Conservation (phyloP, 306 rosid species). For the Benincasa hispida region DNA sequence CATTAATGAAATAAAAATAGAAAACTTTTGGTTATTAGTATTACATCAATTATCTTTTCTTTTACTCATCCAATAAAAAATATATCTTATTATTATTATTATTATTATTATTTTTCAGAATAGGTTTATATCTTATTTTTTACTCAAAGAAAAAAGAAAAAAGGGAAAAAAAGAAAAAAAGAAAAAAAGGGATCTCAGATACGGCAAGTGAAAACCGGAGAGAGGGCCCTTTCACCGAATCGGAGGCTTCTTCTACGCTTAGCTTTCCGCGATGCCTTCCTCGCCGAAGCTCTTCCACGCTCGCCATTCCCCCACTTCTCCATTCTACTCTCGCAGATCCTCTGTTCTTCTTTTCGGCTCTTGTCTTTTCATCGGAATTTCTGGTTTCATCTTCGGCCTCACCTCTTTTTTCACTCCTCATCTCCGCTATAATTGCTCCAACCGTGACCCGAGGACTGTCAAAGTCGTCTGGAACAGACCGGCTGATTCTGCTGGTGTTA, state of each 20-base stretch:
- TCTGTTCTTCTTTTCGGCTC: constrained; percentile 19
- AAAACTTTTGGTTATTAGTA: too few relatives aligned
- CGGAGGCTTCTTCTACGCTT: neutral
- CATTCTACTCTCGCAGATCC: constrained; percentile 36
- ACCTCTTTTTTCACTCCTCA: constrained; percentile 20
- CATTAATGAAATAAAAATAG: neutral
- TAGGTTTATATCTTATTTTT: neutral
- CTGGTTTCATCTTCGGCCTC: constrained; percentile 38
- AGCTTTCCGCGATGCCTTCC: constrained; percentile 33
- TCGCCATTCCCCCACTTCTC: constrained; percentile 23
- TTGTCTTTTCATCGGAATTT: constrained; percentile 30
- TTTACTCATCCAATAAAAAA: neutral
- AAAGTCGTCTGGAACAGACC: constrained; percentile 62
- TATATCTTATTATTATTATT: too few relatives aligned
- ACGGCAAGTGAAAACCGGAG: neutral
- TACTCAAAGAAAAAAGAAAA: neutral
- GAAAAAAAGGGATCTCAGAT: neutral
- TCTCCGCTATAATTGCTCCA: constrained; percentile 15
- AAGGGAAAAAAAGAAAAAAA: too few relatives aligned
- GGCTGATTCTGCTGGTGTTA: neutral
- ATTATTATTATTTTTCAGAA: too few relatives aligned
- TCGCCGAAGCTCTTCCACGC: constrained; percentile 42
- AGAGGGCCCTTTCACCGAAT: neutral
- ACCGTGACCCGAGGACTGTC: constrained; percentile 39
- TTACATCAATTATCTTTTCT: neutral